These are phyloP conservation scores for Glycine soja DNA, from an alignment of 306 rosid genomes.

Conservation along the genomic window DNA sequence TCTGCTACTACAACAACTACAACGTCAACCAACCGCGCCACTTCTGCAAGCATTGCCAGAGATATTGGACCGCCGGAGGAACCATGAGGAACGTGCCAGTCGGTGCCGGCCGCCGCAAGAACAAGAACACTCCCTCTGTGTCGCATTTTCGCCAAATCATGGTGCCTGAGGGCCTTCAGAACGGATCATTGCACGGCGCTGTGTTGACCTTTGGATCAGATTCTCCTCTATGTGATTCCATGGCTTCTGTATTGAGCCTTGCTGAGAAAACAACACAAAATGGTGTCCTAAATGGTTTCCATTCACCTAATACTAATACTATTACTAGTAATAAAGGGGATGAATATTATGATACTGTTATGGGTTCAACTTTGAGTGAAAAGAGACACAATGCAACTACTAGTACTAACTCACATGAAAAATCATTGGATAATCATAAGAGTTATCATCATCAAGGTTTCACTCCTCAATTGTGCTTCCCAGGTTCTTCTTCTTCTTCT, in stretches of 20 bases:
- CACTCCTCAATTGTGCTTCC: constrained; percentile 64
- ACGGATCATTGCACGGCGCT: constrained; percentile 44
- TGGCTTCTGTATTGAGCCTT: constrained; percentile 65
- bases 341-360: constrained; percentile 43
- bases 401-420: constrained; percentile 41
- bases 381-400: constrained; percentile 41
- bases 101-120: constrained; percentile 93
- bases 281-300: constrained; percentile 49
- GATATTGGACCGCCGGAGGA: constrained; percentile 97
- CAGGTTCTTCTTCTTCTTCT: constrained; percentile 51
- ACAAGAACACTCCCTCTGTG: constrained; percentile 57
- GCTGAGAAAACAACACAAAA: constrained; percentile 49
- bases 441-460: constrained; percentile 47
- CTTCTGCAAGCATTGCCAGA: constrained; percentile 90
- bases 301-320: constrained; percentile 42
- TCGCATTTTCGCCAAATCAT: constrained; percentile 59
- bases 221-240: constrained; percentile 64
- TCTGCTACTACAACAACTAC: constrained; percentile 89
- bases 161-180: constrained; percentile 59
- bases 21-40: constrained; percentile 90
- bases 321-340: constrained; percentile 32
- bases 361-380: constrained; percentile 65
- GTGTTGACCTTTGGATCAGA: constrained; percentile 68
- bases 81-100: constrained; percentile 82
- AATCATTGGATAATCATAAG: constrained; percentile 43